Evolutionary conservation across 140 eudicot species (phyloP).

Genomic region (Flaveria floridana): DNA sequence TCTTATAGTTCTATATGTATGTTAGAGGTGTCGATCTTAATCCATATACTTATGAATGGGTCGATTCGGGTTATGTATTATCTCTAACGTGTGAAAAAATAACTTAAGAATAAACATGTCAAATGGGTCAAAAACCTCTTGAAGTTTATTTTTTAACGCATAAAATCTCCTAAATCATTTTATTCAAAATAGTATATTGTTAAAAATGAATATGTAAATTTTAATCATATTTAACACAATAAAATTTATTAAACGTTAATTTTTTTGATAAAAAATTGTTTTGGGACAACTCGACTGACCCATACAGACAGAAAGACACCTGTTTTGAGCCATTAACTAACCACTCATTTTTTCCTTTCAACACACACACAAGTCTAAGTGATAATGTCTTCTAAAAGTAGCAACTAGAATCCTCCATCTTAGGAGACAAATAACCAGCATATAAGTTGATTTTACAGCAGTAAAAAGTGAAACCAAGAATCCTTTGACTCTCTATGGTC

Average conservation of each 20-base stretch:
- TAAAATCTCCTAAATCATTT: background rate
- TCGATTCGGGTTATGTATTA: background rate
- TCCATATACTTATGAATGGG: slow-evolving; percentile 1
- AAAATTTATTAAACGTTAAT: background rate
- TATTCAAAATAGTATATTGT: background rate
- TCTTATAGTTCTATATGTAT: background rate
- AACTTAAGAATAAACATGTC: too few species aligned
- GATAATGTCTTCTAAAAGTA: background rate
- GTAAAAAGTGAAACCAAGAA: background rate
- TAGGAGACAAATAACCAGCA: slow-evolving; percentile 24
- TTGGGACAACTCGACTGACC: background rate
- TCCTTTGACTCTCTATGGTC: slow-evolving; percentile 1
- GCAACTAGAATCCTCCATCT: slow-evolving; percentile 10
- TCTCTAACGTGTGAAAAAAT: background rate
- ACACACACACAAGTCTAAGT: slow-evolving; percentile 10
- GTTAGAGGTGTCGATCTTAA: background rate
- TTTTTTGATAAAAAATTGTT: background rate
- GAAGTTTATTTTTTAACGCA: background rate
- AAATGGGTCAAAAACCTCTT: background rate
- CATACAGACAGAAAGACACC: background rate
- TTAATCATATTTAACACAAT: background rate
- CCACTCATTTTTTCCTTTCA: background rate
- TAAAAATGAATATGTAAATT: background rate
- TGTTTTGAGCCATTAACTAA: background rate
- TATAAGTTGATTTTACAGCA: background rate